Evolutionary conservation across 2,329 filamentous ascomycete species (phyloP), one percentile per base, ranked within the genome.

Genomic region (Colletotrichum paranaense): DNA sequence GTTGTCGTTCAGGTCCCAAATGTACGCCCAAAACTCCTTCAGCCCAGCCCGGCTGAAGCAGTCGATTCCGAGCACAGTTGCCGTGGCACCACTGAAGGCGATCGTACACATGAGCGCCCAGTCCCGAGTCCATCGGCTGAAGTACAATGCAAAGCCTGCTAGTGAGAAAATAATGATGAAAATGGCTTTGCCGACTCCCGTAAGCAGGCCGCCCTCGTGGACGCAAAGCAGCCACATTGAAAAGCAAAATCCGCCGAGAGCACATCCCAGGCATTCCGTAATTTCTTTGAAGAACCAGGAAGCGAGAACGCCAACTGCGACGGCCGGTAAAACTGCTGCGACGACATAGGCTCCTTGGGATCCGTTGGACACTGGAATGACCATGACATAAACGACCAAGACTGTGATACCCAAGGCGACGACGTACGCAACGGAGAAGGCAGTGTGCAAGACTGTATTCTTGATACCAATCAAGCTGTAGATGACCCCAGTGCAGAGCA

Each of bases 11-110:
- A 98, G 83, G 58, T 85, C 86, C 96, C 96, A 98, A 49, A 97
- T 88, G 80, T 97, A 98, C 6, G 94, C 89, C 96, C 96, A 98
- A 77, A 98, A 98, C 81, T 98, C 96, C 81, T 98, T 98, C 77
- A 97, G 85, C 0, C 96, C 96, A n/a, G 95, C 95, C 75, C 91
- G 88, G 78, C 92, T 96, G 78, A 96, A 97, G 82, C 95, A 97
- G 81, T 98, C 96, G 71, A 98, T 93, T 2, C 96, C 96, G 2
- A 98, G 83, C 16, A 97, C 89, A 1, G 93, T 87, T 3, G 90
- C 90, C 0, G 95, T 98, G 4, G 95, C 92, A 8, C 96, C 96
- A 5, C 91, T 88, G 79, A 98, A 97, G 0, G 95, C 90, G 14
- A 95, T 95, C 60, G 90, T 90, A 14, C 86, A 86, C 49, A 98